Percentiles rank a stretch among this genome's conserved stretches.
phyloP scores from a whole-genome alignment of 75 land plant genomes.

The Cunninghamia lanceolata region DNA sequence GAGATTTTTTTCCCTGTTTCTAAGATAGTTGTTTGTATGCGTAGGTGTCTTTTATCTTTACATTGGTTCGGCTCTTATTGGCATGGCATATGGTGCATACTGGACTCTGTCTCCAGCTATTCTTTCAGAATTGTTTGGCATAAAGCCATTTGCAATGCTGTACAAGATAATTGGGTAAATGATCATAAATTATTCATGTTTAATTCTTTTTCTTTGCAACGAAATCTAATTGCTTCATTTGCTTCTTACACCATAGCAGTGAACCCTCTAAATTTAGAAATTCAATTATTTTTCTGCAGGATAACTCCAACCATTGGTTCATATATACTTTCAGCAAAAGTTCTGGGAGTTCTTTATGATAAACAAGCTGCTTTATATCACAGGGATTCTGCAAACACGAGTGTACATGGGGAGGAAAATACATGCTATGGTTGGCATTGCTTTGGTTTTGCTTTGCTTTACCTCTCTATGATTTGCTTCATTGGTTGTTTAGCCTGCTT shows the following conservation, averaged over 20 bases:
- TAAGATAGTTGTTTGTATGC: background rate
- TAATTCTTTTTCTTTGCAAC: background rate
- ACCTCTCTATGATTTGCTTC: conserved; percentile 26
- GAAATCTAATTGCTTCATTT: background rate
- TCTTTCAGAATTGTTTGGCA: conserved; percentile 42
- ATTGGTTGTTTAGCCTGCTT: conserved; percentile 26
- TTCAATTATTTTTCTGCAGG: conserved; percentile 19
- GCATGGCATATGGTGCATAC: conserved; percentile 44
- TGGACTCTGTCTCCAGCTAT: conserved; percentile 47
- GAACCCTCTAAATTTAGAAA: conserved; percentile 1
- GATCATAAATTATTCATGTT: background rate
- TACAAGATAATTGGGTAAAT: conserved; percentile 46
- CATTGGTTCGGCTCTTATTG: conserved; percentile 37
- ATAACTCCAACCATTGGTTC: conserved; percentile 35
- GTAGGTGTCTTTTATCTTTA: conserved; percentile 29
- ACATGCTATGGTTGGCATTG: conserved; percentile 37
- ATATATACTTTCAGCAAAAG: conserved; percentile 40
- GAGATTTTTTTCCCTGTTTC: background rate
- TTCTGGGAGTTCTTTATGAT: conserved; percentile 37
- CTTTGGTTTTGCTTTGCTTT: conserved; percentile 36
- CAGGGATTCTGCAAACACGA: background rate
- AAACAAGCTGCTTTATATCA: conserved; percentile 21
- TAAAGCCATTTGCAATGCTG: conserved; percentile 35
- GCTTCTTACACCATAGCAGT: background rate
- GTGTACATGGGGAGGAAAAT: conserved; percentile 11